Base-by-base conservation (phyloP, 2,329 filamentous ascomycete genomes). In the Trichoderma afroharzianum region DNA sequence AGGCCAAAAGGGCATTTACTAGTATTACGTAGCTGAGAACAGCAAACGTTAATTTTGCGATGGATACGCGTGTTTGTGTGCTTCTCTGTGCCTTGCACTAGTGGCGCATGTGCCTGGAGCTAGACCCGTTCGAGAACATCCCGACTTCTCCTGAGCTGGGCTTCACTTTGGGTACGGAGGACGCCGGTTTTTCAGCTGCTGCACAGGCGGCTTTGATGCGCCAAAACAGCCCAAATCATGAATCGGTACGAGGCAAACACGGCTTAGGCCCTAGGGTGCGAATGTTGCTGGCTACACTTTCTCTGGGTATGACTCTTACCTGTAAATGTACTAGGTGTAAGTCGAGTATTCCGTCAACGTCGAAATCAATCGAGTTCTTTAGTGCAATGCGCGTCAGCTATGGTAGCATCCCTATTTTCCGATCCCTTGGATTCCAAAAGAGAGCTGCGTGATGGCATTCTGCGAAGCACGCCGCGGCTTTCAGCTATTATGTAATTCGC, bases 41-140 rank as follows among this genome's bases (percentile, higher is more conserved):
- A 50, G 43, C 21, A 21, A 53, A 53, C 11, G n/a, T 33, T 15
- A 9, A 11, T 28, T 57, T 9, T 57, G 33, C 63, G 18, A 58
- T 8, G n/a, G 7, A 12, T 53, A 53, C 30, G 57, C 57, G 57
- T 28, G 28, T 59, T 59, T 33, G 36, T 43, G 32, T 33, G 26
- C 12, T 30, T 21, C 43, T 32, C 24, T n/a, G 68, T 70, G 39
- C 63, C 69, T 71, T 59, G 63, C 39, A 63, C 66, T 71, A 71
- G 69, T 47, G 57, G 63, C 62, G 28, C 36, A 18, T 36, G 69
- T 71, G 55, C 69, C 69, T 70, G 63, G 55, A 36, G 59, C 69
- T 71, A 71, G 39, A 50, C 69, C 33, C 9, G 24, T 71, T 62
- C 18, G 21, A 47, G 61, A 53, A 53, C 55, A 33, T 15, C 33